Evolutionary conservation across 176 grass and related monocot genomes (phyloP).

Genomic region (Oryza glaberrima): DNA sequence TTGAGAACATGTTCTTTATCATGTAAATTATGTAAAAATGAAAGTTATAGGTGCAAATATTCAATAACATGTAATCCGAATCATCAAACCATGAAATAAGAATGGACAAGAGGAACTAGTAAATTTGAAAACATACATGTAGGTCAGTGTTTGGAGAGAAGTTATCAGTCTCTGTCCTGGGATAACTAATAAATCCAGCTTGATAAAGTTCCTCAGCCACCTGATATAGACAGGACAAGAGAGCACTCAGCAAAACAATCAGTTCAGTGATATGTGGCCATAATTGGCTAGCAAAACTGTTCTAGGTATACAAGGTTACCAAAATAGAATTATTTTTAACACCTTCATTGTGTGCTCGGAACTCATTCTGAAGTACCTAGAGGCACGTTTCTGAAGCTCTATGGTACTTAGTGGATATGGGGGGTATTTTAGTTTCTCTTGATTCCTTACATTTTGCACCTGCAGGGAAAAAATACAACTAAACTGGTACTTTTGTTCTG

Average conservation of each 20-base stretch:
- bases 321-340: constrained; percentile 27
- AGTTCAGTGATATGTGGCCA: constrained; percentile 12
- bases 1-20: constrained; percentile 17
- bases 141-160: constrained; percentile 94
- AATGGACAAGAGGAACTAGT: constrained; percentile 18
- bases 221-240: constrained; percentile 51
- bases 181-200: constrained; percentile 96
- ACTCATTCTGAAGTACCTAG: constrained; percentile 97
- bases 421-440: constrained; percentile 94
- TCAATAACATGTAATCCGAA: constrained; percentile 2
- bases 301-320: constrained; percentile 15
- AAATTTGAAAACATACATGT: constrained; percentile 64
- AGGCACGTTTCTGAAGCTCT: constrained; percentile 97
- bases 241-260: constrained; percentile 36
- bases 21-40: neutral
- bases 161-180: constrained; percentile 92
- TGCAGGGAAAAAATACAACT: constrained; percentile 42
- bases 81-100: constrained; percentile 33
- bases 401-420: constrained; percentile 95
- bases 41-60: constrained; percentile 12
- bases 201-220: constrained; percentile 94
- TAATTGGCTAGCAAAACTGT: constrained; percentile 27
- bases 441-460: constrained; percentile 83
- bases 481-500: constrained; percentile 14
- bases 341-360: constrained; percentile 98